These are phyloP conservation scores for Aspergillus saccharolyticus DNA, from an alignment of 495 filamentous ascomycete genomes.

Conservation along the genomic window DNA sequence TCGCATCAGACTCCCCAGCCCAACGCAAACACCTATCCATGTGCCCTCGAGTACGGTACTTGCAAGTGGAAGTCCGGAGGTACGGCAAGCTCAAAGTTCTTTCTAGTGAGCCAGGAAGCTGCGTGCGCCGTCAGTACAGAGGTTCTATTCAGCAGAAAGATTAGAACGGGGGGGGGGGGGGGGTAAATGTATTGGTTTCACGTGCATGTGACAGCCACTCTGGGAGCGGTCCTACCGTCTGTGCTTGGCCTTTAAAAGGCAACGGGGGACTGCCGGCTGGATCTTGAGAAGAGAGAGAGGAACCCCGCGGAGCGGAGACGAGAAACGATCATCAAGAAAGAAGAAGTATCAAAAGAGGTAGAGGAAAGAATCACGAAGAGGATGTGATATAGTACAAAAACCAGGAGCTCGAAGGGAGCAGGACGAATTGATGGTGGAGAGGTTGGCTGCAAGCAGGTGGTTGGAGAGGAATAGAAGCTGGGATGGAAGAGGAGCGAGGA, in stretches of 20 bases:
- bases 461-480: background rate
- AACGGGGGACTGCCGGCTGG: too few relatives aligned
- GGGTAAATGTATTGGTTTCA: too few relatives aligned
- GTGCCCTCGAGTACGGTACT: background rate
- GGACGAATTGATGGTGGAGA: too few relatives aligned
- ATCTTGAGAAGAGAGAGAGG: too few relatives aligned
- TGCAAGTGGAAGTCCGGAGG: background rate
- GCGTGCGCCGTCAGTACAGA: background rate
- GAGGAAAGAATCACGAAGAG: background rate
- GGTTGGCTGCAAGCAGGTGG: slow-evolving; percentile 15
- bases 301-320: too few relatives aligned
- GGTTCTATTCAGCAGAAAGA: background rate
- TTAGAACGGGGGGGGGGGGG: background rate
- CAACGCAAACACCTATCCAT: slow-evolving; percentile 8
- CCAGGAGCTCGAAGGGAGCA: background rate
- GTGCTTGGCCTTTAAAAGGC: too few relatives aligned
- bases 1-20: slow-evolving; percentile 1
- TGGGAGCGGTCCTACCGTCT: too few relatives aligned
- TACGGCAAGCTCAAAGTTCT: background rate
- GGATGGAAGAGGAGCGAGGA: background rate
- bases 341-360: background rate
- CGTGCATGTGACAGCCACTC: too few relatives aligned
- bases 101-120: background rate
- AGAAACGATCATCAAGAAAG: background rate
- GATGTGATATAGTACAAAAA: background rate